phyloP scores from a whole-genome alignment of 2,329 filamentous ascomycete species.

The Dactylellina haptotyla region DNA sequence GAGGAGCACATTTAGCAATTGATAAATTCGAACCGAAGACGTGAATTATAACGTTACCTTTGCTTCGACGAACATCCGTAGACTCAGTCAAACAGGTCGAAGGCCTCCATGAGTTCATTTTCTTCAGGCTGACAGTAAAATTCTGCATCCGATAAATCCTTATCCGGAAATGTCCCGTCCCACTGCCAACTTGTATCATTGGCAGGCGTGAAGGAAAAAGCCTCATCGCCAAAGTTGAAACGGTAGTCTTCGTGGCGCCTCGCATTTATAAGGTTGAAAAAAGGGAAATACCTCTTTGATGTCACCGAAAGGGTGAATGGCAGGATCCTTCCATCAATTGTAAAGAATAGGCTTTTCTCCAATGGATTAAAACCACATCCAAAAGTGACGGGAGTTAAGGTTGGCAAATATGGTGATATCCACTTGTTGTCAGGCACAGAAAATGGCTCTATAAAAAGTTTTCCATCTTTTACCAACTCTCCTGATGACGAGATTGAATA shows the following conservation, averaged over 20 bases:
- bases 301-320: neutral
- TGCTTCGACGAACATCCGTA: too few relatives aligned
- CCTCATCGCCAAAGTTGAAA: slow-evolving; percentile 14
- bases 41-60: too few relatives aligned
- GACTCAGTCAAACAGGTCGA: too few relatives aligned
- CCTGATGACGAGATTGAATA: too few relatives aligned
- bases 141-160: slow-evolving; percentile 2
- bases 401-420: neutral
- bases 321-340: slow-evolving; percentile 12
- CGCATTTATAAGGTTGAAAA: neutral
- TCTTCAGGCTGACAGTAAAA: neutral
- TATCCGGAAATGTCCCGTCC: slow-evolving; percentile 9
- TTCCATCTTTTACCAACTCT: too few relatives aligned
- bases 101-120: too few relatives aligned
- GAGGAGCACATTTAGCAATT: too few relatives aligned
- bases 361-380: slow-evolving; percentile 24
- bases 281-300: slow-evolving; percentile 10
- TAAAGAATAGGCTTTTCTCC: slow-evolving; percentile 18
- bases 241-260: neutral
- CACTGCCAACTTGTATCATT: slow-evolving; percentile 17
- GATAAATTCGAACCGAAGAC: too few relatives aligned
- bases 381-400: neutral
- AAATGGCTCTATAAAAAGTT: too few relatives aligned
- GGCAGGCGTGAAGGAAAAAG: slow-evolving; percentile 5
- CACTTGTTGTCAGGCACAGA: too few relatives aligned